Conservation (phyloP, 305 asterid genomes). For the Nicotiana rustica region DNA sequence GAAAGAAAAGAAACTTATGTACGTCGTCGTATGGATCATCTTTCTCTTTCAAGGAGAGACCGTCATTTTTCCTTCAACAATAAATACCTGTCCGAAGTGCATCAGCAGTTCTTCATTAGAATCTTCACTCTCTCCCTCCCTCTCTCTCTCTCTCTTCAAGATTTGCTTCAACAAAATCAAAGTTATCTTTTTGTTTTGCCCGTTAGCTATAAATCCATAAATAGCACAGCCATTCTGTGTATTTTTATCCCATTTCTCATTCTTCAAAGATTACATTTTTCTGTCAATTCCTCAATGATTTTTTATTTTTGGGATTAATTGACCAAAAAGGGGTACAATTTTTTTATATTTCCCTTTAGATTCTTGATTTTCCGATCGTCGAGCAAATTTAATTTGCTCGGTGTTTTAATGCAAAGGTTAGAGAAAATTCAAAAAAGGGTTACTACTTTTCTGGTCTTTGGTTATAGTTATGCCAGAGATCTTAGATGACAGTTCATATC, state of each 20-base stretch:
- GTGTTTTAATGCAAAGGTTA: slow-evolving; percentile 50
- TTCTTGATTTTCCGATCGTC: slow-evolving; percentile 24
- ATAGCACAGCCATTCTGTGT: background rate
- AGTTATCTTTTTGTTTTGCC: background rate
- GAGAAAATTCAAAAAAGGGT: background rate
- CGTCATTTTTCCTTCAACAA: background rate
- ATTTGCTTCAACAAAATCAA: background rate
- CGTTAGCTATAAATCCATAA: background rate
- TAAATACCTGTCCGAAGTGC: background rate
- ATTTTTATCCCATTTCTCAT: background rate
- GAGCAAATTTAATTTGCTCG: slow-evolving; percentile 47
- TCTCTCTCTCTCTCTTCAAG: background rate
- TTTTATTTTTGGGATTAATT: background rate
- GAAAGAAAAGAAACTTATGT: background rate
- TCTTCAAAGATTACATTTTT: background rate
- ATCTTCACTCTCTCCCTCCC: background rate
- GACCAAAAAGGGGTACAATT: background rate
- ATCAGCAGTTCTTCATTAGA: background rate
- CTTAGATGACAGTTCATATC: slow-evolving; percentile 27
- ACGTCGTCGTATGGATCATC: background rate
- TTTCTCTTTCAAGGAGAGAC: background rate
- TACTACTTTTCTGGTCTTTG: slow-evolving; percentile 30
- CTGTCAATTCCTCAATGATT: background rate
- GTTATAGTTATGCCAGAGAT: slow-evolving; percentile 47
- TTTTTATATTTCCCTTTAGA: too few relatives aligned